phyloP scores from a whole-genome alignment of 495 filamentous ascomycete species.

The Xylaria palmicola region DNA sequence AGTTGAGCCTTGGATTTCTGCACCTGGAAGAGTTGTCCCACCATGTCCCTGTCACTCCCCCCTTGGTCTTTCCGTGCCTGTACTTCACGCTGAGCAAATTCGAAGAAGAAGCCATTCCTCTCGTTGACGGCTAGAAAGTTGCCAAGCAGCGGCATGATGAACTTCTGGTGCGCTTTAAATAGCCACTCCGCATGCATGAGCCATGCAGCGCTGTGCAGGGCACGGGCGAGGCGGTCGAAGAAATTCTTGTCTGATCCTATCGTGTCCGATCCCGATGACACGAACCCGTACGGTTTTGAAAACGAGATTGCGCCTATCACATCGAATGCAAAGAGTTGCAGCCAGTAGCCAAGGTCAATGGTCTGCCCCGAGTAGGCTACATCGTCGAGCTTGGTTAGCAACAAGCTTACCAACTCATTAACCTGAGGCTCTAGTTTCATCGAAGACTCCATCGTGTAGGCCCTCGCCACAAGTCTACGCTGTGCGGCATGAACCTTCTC shows the following conservation, averaged over 20 bases:
- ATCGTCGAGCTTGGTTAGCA: not conserved
- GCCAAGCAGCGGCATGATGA: not conserved
- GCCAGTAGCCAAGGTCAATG: constrained; percentile 7
- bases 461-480: constrained; percentile 16
- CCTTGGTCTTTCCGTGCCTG: not conserved
- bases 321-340: constrained; percentile 14
- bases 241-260: not conserved
- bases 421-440: constrained; percentile 13
- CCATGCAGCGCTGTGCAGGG: not conserved
- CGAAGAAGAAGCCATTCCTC: constrained; percentile 11
- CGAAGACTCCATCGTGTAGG: constrained; percentile 18
- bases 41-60: constrained; percentile 4
- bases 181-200: constrained; percentile 2
- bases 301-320: constrained; percentile 17
- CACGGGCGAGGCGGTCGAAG: not conserved
- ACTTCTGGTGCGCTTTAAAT: not conserved
- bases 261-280: constrained; percentile 6
- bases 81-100: constrained; percentile 1
- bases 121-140: constrained; percentile 8
- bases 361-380: not conserved
- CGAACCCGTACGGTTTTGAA: constrained; percentile 13
- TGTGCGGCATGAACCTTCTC: constrained; percentile 18
- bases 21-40: constrained; percentile 3
- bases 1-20: not conserved
- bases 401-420: not conserved